phyloP scores from a whole-genome alignment of 2,329 filamentous ascomycete genomes.

The Colletotrichum eremochloae region DNA sequence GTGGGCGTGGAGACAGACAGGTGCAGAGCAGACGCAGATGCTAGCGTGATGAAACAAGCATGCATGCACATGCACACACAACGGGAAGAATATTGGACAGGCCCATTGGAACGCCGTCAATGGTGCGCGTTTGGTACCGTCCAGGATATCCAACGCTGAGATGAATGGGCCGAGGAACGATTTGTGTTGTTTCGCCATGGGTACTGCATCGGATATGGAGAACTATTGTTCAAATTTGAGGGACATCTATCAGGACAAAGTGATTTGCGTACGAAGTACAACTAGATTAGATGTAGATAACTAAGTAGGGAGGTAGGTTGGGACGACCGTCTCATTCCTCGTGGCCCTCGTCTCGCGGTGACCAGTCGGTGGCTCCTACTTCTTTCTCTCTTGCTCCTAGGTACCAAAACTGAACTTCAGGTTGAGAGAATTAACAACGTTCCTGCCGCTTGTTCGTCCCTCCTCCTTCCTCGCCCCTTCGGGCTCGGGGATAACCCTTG shows the following conservation, averaged over 20 bases:
- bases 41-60: slow-evolving; percentile 40
- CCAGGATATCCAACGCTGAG: slow-evolving; percentile 11
- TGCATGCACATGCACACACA: slow-evolving; percentile 38
- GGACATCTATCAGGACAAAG: not conserved
- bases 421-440: not conserved
- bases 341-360: not conserved
- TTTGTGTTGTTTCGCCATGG: not conserved
- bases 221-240: not conserved
- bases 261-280: too few species aligned
- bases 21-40: slow-evolving; percentile 21
- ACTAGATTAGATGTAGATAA: too few species aligned
- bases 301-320: too few species aligned
- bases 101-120: slow-evolving; percentile 36
- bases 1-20: not conserved
- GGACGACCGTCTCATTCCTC: not conserved
- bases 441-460: slow-evolving; percentile 13
- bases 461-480: slow-evolving; percentile 12
- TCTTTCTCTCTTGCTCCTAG: too few species aligned
- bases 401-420: not conserved
- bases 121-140: slow-evolving; percentile 28
- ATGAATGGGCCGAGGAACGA: not conserved
- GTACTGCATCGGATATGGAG: not conserved
- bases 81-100: slow-evolving; percentile 21
- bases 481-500: slow-evolving; percentile 34
- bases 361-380: not conserved